These are phyloP conservation scores for Didymella lethalis DNA, from an alignment of 2,329 filamentous ascomycete species.

Conservation along the genomic window DNA sequence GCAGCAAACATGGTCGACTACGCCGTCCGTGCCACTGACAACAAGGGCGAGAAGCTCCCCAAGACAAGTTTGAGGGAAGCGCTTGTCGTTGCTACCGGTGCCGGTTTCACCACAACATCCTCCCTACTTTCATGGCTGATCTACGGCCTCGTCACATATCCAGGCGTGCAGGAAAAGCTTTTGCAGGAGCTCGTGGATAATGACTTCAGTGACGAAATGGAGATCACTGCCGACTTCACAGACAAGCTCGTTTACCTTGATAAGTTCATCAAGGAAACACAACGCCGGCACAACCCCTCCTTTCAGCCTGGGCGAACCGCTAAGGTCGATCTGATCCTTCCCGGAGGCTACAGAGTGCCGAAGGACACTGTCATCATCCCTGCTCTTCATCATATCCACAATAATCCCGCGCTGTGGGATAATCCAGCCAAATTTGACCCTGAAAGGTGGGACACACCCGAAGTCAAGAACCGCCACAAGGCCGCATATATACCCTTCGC, in stretches of 20 bases:
- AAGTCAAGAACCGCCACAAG: slow-evolving; percentile 40
- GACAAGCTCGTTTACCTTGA: slow-evolving; percentile 32
- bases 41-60: slow-evolving; percentile 34
- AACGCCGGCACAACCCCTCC: slow-evolving; percentile 32
- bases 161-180: slow-evolving; percentile 30
- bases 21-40: slow-evolving; percentile 31
- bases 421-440: slow-evolving; percentile 66
- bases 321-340: slow-evolving; percentile 63
- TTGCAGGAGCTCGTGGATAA: slow-evolving; percentile 33
- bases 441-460: slow-evolving; percentile 47
- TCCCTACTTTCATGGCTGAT: slow-evolving; percentile 35
- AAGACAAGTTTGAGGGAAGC: slow-evolving; percentile 46
- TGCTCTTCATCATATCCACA: slow-evolving; percentile 56
- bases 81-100: slow-evolving; percentile 49
- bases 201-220: slow-evolving; percentile 27
- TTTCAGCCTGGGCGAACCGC: slow-evolving; percentile 65
- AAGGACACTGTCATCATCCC: slow-evolving; percentile 62
- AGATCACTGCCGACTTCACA: slow-evolving; percentile 29
- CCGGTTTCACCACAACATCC: slow-evolving; percentile 34
- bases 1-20: slow-evolving; percentile 48
- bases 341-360: slow-evolving; percentile 66
- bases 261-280: slow-evolving; percentile 36
- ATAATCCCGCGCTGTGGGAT: slow-evolving; percentile 65
- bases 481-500: slow-evolving; percentile 67
- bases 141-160: slow-evolving; percentile 30